Percentiles rank a stretch among this genome's conserved stretches.
Evolutionary conservation across 1,284 basidiomycete species (phyloP).

Genomic region (Cystobasidium sp.): DNA sequence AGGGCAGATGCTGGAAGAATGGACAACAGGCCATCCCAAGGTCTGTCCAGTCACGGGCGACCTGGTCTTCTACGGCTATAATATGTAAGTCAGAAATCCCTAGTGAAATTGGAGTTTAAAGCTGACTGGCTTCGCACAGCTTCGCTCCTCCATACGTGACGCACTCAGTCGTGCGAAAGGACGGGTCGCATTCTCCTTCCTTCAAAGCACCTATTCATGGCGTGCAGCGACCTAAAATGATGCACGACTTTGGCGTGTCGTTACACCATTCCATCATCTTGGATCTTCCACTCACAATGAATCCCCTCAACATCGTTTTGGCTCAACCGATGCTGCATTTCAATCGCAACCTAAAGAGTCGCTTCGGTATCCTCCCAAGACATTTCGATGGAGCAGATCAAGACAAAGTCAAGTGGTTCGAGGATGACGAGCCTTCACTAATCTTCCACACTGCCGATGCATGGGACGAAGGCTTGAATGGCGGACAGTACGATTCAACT

Average conservation of each 20-base stretch:
- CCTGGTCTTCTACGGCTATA: conserved; percentile 59
- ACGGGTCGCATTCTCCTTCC: conserved; percentile 44
- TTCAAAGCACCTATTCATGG: conserved; percentile 52
- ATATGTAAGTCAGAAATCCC: conserved; percentile 47
- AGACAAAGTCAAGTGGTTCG: conserved; percentile 57
- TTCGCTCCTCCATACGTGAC: conserved; percentile 45
- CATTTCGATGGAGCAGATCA: conserved; percentile 50
- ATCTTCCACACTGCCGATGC: conserved; percentile 63
- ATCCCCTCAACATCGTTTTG: conserved; percentile 59
- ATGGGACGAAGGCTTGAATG: conserved; percentile 57
- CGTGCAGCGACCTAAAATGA: conserved; percentile 57
- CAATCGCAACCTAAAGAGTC: conserved; percentile 57
- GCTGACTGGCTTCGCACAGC: conserved; percentile 33
- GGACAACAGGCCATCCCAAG: conserved; percentile 62
- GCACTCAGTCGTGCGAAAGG: conserved; percentile 43
- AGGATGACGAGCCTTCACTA: conserved; percentile 58
- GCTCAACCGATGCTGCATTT: conserved; percentile 61
- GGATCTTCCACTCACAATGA: conserved; percentile 61
- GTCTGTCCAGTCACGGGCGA: conserved; percentile 61
- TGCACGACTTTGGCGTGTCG: conserved; percentile 62
- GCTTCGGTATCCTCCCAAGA: conserved; percentile 61
- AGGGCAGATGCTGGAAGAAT: conserved; percentile 58
- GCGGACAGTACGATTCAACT: conserved; percentile 37
- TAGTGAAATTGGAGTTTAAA: neutral
- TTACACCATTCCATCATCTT: conserved; percentile 60